These are phyloP conservation scores for Ogataea salicorniae DNA, from an alignment of 805 yeast species.

Conservation along the genomic window DNA sequence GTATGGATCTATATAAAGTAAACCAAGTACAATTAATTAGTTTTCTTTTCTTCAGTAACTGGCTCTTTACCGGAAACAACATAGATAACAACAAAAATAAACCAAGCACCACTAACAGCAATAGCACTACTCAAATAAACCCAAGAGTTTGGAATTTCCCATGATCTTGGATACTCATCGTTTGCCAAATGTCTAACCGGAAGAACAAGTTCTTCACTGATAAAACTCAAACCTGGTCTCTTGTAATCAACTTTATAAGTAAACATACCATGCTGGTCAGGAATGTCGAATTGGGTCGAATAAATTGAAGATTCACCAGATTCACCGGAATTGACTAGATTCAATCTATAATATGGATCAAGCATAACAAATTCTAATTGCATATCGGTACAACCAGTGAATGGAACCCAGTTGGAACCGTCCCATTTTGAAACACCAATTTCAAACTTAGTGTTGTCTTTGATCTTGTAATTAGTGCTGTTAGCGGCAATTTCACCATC, in stretches of 20 bases:
- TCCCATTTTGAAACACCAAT: constrained; percentile 44
- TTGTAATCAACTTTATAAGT: constrained; percentile 75
- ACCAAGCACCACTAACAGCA: constrained; percentile 71
- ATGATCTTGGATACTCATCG: constrained; percentile 89
- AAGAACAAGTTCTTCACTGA: constrained; percentile 62
- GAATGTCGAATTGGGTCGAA: constrained; percentile 58
- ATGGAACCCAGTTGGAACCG: constrained; percentile 68
- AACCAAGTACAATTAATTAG: constrained; percentile 7
- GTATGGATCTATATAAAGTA: background rate
- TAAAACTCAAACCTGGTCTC: constrained; percentile 68
- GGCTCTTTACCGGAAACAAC: constrained; percentile 32
- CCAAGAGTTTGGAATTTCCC: constrained; percentile 93
- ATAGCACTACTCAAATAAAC: constrained; percentile 72
- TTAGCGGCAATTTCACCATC: constrained; percentile 36
- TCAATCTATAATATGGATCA: constrained; percentile 90
- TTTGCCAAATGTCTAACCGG: constrained; percentile 92
- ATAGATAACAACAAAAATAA: constrained; percentile 67
- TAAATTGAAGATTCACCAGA: constrained; percentile 44
- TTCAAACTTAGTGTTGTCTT: constrained; percentile 59
- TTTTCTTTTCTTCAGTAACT: constrained; percentile 19
- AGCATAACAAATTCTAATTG: constrained; percentile 86
- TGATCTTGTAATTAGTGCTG: constrained; percentile 55
- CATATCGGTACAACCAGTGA: constrained; percentile 44
- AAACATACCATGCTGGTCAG: constrained; percentile 97
- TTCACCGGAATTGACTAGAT: constrained; percentile 40